Evolutionary conservation across 768 basidiomycete genomes (phyloP).

Genomic region (Scleroderma citrinum): DNA sequence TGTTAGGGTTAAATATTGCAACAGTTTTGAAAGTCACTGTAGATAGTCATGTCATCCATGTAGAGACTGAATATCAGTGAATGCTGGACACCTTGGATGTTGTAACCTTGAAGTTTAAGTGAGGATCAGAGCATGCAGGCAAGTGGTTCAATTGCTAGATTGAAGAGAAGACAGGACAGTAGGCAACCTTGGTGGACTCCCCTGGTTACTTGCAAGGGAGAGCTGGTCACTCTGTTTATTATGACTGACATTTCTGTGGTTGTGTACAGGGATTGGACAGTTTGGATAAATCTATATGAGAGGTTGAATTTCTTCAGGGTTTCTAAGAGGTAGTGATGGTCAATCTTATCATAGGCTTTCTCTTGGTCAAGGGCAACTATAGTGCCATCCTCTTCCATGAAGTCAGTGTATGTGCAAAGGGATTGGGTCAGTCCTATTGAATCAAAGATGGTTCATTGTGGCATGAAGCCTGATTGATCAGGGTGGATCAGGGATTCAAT

Average conservation of each 20-base stretch:
- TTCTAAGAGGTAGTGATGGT: slow-evolving; percentile 24
- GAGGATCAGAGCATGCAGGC: neutral
- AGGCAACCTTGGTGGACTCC: neutral
- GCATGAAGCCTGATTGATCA: slow-evolving; percentile 35
- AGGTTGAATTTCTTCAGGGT: slow-evolving; percentile 19
- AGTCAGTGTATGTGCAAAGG: slow-evolving; percentile 19
- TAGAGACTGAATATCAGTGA: neutral
- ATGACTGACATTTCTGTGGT: slow-evolving; percentile 25
- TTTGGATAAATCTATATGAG: slow-evolving; percentile 23
- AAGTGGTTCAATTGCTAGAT: neutral
- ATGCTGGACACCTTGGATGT: neutral
- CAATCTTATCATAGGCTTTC: slow-evolving; percentile 21
- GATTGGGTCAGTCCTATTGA: slow-evolving; percentile 21
- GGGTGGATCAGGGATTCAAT: slow-evolving; percentile 24
- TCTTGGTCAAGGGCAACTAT: slow-evolving; percentile 33
- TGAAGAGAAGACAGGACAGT: neutral
- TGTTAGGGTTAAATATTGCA: too few species aligned
- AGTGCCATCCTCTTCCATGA: slow-evolving; percentile 14
- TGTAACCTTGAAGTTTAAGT: neutral
- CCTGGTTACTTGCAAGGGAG: too few species aligned
- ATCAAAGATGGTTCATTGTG: slow-evolving; percentile 19
- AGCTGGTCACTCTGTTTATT: slow-evolving; percentile 28
- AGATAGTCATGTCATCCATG: neutral
- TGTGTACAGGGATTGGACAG: slow-evolving; percentile 19
- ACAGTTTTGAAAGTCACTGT: too few species aligned